These are phyloP conservation scores for Phytophthora kernoviae DNA, from an alignment of 352 stramenopile genomes.

Conservation along the genomic window DNA sequence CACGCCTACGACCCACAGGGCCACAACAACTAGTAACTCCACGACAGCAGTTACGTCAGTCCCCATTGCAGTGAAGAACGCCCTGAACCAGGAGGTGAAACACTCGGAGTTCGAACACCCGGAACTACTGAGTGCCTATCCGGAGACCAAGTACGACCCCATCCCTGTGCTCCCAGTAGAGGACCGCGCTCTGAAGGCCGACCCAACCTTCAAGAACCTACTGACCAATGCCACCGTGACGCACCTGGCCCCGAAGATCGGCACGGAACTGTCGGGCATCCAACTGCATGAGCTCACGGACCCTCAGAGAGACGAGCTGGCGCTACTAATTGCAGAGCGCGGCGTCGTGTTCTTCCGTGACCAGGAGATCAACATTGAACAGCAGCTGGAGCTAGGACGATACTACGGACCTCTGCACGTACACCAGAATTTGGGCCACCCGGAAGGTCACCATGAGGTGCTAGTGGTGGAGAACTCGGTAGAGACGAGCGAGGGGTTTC, in stretches of 20 bases:
- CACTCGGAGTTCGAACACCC: conserved; percentile 1
- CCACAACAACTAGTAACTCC: too few relatives aligned
- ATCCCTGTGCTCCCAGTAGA: background rate
- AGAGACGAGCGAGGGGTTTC: background rate
- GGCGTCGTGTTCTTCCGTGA: conserved; percentile 1
- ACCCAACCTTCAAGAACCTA: background rate
- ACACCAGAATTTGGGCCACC: conserved; percentile 2
- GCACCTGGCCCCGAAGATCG: background rate
- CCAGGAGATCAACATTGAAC: conserved; percentile 1
- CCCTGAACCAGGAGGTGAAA: conserved; percentile 9
- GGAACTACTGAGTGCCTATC: background rate
- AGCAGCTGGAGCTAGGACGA: background rate
- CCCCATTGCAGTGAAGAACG: conserved; percentile 8
- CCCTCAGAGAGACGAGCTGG: background rate
- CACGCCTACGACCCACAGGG: background rate
- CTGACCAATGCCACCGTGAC: conserved; percentile 1
- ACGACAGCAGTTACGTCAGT: background rate
- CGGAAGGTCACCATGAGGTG: background rate
- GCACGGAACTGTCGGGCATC: background rate
- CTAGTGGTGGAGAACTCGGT: conserved; percentile 1
- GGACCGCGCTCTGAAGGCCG: background rate
- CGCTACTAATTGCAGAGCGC: background rate
- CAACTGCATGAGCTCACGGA: background rate
- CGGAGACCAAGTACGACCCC: conserved; percentile 1
- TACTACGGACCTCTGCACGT: conserved; percentile 1